Conservation (phyloP, 164 flowering plant genomes). For the Nelumbo lutea region DNA sequence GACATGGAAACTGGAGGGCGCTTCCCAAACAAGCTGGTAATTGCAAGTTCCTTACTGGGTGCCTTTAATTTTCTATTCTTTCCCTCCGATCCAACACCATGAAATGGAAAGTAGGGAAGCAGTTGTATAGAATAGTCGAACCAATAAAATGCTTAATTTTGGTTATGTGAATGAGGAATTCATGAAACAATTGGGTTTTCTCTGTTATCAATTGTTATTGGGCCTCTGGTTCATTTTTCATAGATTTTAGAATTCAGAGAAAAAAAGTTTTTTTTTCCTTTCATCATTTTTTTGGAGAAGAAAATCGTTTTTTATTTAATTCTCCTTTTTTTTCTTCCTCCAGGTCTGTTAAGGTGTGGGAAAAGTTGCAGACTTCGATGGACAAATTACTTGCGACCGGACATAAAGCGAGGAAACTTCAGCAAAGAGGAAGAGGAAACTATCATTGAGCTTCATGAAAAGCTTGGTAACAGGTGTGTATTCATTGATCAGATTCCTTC, state of each 20-base stretch:
- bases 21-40: conserved; percentile 9
- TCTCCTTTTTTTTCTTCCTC: background rate
- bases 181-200: background rate
- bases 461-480: conserved; percentile 33
- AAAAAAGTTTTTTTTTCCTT: background rate
- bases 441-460: conserved; percentile 31
- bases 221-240: background rate
- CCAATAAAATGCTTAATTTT: background rate
- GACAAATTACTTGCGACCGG: conserved; percentile 41
- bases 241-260: background rate
- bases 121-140: background rate
- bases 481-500: background rate
- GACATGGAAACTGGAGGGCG: background rate
- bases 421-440: conserved; percentile 31
- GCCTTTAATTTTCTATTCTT: no score
- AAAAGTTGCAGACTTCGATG: conserved; percentile 42
- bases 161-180: background rate
- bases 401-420: conserved; percentile 35
- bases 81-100: no score
- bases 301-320: background rate
- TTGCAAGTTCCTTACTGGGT: background rate
- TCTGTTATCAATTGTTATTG: no score
- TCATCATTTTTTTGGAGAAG: background rate
- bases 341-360: conserved; percentile 38
- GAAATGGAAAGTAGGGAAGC: no score